phyloP scores from a whole-genome alignment of 2,329 filamentous ascomycete genomes.

The Verruconis gallopava region DNA sequence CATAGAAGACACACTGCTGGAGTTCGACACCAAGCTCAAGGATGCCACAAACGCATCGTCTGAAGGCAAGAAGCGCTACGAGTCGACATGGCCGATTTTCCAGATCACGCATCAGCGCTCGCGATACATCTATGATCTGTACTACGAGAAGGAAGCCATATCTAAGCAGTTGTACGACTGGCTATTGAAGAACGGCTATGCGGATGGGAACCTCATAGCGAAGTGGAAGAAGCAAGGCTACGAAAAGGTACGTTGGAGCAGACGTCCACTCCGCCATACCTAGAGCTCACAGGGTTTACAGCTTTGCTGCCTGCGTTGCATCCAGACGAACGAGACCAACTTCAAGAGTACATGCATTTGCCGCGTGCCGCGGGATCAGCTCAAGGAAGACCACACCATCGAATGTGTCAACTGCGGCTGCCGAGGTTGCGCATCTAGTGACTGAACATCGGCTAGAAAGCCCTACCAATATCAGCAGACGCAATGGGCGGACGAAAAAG shows the following conservation, averaged over 20 bases:
- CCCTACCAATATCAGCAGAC: too few relatives aligned
- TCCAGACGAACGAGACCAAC: conserved; percentile 99
- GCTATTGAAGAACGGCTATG: conserved; percentile 92
- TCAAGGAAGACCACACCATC: conserved; percentile 82
- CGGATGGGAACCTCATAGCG: conserved; percentile 86
- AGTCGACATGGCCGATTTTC: conserved; percentile 94
- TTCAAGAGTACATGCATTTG: conserved; percentile 97
- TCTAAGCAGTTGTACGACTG: conserved; percentile 87
- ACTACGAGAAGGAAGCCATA: conserved; percentile 96
- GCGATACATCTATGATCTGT: conserved; percentile 92
- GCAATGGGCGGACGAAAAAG: too few relatives aligned
- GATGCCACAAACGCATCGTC: conserved; percentile 83
- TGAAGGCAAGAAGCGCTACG: conserved; percentile 70
- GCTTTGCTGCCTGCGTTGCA: conserved; percentile 89
- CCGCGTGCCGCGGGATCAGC: conserved; percentile 74
- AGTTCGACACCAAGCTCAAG: conserved; percentile 86
- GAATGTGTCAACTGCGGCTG: conserved; percentile 95
- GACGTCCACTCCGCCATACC: conserved; percentile 10
- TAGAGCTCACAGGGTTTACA: too few relatives aligned
- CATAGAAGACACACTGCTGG: conserved; percentile 73
- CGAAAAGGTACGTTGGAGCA: conserved; percentile 59
- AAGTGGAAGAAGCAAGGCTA: conserved; percentile 99
- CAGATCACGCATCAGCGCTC: conserved; percentile 89
- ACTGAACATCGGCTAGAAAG: conserved; percentile 44
- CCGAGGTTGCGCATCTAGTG: conserved; percentile 74